These are phyloP conservation scores for Trametes villosa DNA, from an alignment of 768 basidiomycete species.

Conservation along the genomic window DNA sequence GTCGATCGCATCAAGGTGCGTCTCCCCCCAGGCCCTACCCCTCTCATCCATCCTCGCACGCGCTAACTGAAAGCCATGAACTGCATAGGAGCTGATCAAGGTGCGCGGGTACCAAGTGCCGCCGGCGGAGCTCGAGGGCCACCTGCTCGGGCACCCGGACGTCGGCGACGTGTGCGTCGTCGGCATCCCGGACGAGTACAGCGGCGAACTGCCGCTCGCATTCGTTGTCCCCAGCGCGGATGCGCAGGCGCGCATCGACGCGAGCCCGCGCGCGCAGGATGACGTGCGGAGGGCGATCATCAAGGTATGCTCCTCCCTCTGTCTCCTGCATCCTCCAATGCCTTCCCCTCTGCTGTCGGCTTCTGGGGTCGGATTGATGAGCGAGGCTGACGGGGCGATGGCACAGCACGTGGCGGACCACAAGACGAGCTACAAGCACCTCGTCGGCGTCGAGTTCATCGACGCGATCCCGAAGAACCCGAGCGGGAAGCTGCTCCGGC, in stretches of 20 bases:
- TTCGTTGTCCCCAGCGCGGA: conserved; percentile 59
- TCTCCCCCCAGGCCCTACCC: background rate
- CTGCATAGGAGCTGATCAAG: conserved; percentile 70
- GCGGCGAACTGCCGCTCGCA: conserved; percentile 74
- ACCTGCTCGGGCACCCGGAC: conserved; percentile 44
- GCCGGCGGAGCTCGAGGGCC: conserved; percentile 43
- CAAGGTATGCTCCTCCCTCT: conserved; percentile 50
- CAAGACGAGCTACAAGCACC: conserved; percentile 42
- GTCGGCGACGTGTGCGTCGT: conserved; percentile 51
- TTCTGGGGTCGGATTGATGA: background rate
- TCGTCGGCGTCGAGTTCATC: conserved; percentile 44
- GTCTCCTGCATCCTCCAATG: background rate
- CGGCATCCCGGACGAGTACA: conserved; percentile 72
- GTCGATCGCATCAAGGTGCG: conserved; percentile 77
- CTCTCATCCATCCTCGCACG: background rate
- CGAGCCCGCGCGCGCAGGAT: conserved; percentile 38
- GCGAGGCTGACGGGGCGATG: background rate
- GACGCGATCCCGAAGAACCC: conserved; percentile 41
- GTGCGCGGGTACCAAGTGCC: conserved; percentile 52
- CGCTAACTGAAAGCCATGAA: background rate
- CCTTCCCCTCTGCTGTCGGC: no score
- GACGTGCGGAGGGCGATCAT: conserved; percentile 50
- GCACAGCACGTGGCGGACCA: conserved; percentile 36
- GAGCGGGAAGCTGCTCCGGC: conserved; percentile 38
- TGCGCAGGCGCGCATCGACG: conserved; percentile 41